Evolutionary conservation across 192 early-diverging fungal species (phyloP).

Genomic region (Ambispora gerdemannii): DNA sequence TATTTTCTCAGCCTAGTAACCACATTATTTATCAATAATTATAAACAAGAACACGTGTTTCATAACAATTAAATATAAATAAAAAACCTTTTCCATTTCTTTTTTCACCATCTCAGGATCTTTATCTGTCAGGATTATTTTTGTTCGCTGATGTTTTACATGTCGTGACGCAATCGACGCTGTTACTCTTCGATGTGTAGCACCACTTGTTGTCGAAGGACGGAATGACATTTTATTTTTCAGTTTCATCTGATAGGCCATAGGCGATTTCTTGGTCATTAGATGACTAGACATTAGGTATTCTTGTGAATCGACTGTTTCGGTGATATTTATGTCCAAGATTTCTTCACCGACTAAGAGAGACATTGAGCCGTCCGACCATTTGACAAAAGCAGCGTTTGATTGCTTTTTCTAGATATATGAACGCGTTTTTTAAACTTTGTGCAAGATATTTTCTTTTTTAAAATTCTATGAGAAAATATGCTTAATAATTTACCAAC

Average conservation of each 20-base stretch:
- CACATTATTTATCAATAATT: too few relatives aligned
- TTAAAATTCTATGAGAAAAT: background rate
- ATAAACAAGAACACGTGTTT: background rate
- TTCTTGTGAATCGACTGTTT: constrained; percentile 52
- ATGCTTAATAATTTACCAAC: constrained; percentile 1
- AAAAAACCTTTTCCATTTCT: constrained; percentile 57
- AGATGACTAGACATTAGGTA: constrained; percentile 59
- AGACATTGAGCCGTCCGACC: constrained; percentile 74
- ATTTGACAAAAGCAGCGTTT: constrained; percentile 70
- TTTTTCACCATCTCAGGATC: constrained; percentile 65
- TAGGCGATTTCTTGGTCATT: constrained; percentile 43
- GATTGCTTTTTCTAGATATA: constrained; percentile 52
- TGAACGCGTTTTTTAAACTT: background rate
- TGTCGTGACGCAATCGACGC: constrained; percentile 65
- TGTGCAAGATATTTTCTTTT: background rate
- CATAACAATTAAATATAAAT: background rate
- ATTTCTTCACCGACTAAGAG: constrained; percentile 70
- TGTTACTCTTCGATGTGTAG: constrained; percentile 65
- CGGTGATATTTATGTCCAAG: constrained; percentile 63
- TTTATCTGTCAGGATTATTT: constrained; percentile 57
- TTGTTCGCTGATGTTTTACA: constrained; percentile 59
- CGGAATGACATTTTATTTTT: constrained; percentile 64
- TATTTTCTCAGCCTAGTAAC: constrained; percentile 35
- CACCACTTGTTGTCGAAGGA: constrained; percentile 53
- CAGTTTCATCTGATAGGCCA: constrained; percentile 64